Conservation (phyloP, 2,329 filamentous ascomycete species). For the Setomelanomma holmii region DNA sequence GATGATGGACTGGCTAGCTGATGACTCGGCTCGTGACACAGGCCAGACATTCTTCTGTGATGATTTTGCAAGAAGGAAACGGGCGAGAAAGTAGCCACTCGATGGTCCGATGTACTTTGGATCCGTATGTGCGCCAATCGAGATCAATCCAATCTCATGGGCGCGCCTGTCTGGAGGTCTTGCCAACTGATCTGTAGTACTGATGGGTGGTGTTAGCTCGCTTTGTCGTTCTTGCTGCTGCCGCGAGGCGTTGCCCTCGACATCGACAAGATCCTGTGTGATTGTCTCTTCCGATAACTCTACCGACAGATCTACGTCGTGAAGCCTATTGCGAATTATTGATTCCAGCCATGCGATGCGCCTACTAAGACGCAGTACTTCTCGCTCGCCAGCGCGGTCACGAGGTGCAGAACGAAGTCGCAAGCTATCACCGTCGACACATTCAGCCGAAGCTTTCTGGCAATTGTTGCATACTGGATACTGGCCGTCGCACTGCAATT, state of each 20-base stretch:
- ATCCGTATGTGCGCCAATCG: slow-evolving; percentile 56
- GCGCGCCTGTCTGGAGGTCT: slow-evolving; percentile 6
- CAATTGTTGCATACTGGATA: slow-evolving; percentile 18
- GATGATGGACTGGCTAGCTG: slow-evolving; percentile 7
- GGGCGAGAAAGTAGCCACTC: slow-evolving; percentile 62
- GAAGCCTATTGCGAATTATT: slow-evolving; percentile 15
- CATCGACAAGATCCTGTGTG: not conserved
- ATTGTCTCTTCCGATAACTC: not conserved
- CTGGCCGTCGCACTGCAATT: slow-evolving; percentile 15
- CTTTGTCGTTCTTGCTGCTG: not conserved
- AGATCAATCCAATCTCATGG: slow-evolving; percentile 63
- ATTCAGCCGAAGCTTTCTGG: slow-evolving; percentile 12
- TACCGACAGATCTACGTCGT: slow-evolving; percentile 13
- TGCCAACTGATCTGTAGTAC: not conserved
- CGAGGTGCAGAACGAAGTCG: slow-evolving; percentile 7
- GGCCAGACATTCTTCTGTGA: not conserved
- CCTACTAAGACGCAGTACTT: slow-evolving; percentile 1
- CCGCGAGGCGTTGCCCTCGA: not conserved
- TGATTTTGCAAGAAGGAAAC: slow-evolving; percentile 54
- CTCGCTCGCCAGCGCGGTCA: not conserved
- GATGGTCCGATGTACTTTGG: slow-evolving; percentile 64
- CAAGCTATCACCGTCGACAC: slow-evolving; percentile 19
- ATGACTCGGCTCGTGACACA: not conserved
- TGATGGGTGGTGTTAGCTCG: not conserved
- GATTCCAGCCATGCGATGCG: slow-evolving; percentile 19